Base-by-base conservation (phyloP, 371 early-diverging fungal species). In the Blakeslea trispora region DNA sequence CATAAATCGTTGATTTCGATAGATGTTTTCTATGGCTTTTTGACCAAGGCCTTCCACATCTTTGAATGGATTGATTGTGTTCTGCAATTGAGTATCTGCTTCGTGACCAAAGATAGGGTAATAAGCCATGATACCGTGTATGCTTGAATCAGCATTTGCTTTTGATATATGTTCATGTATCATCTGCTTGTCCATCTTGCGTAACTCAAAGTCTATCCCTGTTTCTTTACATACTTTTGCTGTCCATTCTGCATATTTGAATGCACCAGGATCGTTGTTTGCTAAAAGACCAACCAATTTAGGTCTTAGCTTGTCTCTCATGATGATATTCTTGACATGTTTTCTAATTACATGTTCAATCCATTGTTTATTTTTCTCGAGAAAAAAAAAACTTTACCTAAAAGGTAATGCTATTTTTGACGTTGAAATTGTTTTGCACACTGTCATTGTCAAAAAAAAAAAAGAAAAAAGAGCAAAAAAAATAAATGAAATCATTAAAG, bases 31-130 rank as follows among this genome's bases (percentile, higher is more conserved):
- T 40, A 91, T 83, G 73, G 92, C 95, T 52, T 85, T 88, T 64
- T 92, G 92, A 71, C 92, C 91, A 13, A 97, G 79, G 15, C 97
- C 96, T 74, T 97, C 98, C 17, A 97, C 97, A 70, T 97, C 98
- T 81, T 97, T 97, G 42, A 81, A 64, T 42, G 81, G 74, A 59
- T 81, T 82, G 23, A 97, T 93, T 62, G 87, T 83, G 73, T 90
- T 93, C 68, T 94, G 94, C 47, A 97, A 72, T 68, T 94, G 91
- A 59, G 87, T 83, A 66, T 97, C 98, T 83, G 89, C 57, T 40
- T 89, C 81, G 59, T 89, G 88, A 31, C 92, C 93, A 80, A 92
- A 96, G 17, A 96, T 95, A 5, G 96, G 96, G 67, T 96, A 97
- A 75, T 93, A 92, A 40, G 96, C 92, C 85, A 96, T 91, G 64